phyloP scores from a whole-genome alignment of 2,329 filamentous ascomycete species.

The Leptographium procerum region DNA sequence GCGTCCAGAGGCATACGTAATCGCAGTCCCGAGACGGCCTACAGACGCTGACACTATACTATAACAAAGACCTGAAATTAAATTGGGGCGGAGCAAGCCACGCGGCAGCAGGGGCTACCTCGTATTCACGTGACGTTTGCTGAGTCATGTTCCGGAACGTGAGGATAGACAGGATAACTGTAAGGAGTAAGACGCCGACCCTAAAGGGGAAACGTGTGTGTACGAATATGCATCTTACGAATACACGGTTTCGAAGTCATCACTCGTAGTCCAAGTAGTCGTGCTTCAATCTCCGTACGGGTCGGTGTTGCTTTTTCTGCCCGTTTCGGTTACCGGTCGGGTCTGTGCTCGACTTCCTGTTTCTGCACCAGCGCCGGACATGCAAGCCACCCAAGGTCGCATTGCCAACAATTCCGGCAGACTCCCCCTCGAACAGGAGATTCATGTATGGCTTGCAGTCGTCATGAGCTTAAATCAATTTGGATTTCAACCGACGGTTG shows the following conservation, averaged over 20 bases:
- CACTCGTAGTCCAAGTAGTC: not conserved
- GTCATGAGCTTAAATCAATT: not conserved
- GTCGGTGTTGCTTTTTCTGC: not conserved
- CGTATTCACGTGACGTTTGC: no score
- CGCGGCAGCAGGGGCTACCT: not conserved
- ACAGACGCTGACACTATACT: not conserved
- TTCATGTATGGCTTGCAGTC: not conserved
- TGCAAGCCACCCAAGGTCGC: not conserved
- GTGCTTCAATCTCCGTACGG: not conserved
- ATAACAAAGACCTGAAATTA: not conserved
- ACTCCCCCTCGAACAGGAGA: no score
- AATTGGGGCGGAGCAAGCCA: not conserved
- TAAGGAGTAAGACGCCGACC: no score
- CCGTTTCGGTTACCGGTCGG: constrained; percentile 6
- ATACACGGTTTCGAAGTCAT: no score
- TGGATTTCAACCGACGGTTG: not conserved
- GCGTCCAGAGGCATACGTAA: constrained; percentile 7
- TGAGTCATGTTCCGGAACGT: no score
- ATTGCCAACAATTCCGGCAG: not conserved
- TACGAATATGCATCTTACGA: no score
- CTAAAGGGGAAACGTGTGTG: no score
- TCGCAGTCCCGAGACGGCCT: not conserved
- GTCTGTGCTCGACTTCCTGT: not conserved
- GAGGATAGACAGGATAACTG: not conserved
- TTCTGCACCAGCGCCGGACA: not conserved